These are phyloP conservation scores for Stevia rebaudiana DNA, from an alignment of 140 eudicot species.

Conservation along the genomic window DNA sequence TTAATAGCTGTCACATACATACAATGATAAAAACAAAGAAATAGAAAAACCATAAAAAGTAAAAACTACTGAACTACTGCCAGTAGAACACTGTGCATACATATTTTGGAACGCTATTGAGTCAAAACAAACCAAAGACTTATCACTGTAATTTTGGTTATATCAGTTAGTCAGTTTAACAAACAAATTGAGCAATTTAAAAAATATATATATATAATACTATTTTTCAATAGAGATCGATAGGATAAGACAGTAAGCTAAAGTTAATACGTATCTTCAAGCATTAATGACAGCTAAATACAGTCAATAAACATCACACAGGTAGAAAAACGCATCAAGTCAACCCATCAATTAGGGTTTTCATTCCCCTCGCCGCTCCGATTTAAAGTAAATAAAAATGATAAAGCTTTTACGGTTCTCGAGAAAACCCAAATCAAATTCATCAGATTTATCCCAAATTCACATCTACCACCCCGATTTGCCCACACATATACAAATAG, in stretches of 20 bases:
- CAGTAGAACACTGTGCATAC: constrained; percentile 6
- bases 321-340: constrained; percentile 9
- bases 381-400: constrained; percentile 22
- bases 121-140: not conserved
- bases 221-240: no score
- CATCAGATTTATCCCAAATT: constrained; percentile 21
- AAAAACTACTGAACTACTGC: not conserved
- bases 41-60: not conserved
- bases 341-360: constrained; percentile 31
- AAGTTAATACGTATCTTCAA: not conserved
- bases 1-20: not conserved
- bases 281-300: not conserved
- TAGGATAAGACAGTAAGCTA: not conserved
- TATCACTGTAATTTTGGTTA: not conserved
- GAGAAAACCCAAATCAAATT: constrained; percentile 21
- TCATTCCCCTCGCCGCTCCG: constrained; percentile 15
- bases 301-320: not conserved
- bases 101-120: constrained; percentile 14
- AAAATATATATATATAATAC: no score
- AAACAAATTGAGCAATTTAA: not conserved
- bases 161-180: not conserved
- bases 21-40: not conserved
- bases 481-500: not conserved
- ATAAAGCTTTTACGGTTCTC: constrained; percentile 24
- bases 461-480: not conserved